These are phyloP conservation scores for Hydnomerulius pinastri DNA, from an alignment of 768 basidiomycete species.

Conservation along the genomic window DNA sequence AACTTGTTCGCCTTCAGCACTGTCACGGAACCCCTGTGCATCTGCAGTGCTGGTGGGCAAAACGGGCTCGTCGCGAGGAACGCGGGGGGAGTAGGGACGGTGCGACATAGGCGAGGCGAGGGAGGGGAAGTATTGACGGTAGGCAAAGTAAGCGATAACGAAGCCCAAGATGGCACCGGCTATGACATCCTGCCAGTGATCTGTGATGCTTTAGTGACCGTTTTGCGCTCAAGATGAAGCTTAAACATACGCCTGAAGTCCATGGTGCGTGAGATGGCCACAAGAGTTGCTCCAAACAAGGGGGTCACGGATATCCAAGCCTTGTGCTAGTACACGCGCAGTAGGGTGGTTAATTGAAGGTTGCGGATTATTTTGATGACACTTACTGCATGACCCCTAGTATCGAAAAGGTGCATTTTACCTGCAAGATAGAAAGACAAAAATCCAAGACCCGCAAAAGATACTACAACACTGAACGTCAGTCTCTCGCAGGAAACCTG, in stretches of 20 bases:
- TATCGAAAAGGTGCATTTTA: conserved; percentile 89
- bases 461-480: conserved; percentile 50
- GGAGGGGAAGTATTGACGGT: conserved; percentile 84
- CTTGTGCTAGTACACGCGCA: conserved; percentile 49
- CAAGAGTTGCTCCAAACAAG: conserved; percentile 72
- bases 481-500: not conserved
- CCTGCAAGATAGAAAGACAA: conserved; percentile 87
- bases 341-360: not conserved
- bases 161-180: conserved; percentile 79
- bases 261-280: conserved; percentile 88
- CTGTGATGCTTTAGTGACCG: conserved; percentile 36
- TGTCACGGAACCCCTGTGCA: conserved; percentile 13
- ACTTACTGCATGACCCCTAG: conserved; percentile 67
- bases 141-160: conserved; percentile 68
- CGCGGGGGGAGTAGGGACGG: conserved; percentile 71
- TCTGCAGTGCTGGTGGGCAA: conserved; percentile 42
- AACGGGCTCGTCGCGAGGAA: conserved; percentile 42
- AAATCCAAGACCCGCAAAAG: conserved; percentile 92
- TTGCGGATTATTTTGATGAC: not conserved
- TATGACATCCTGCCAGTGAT: conserved; percentile 92
- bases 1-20: conserved; percentile 23
- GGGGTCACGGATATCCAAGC: conserved; percentile 85
- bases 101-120: conserved; percentile 64
- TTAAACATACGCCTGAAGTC: conserved; percentile 71
- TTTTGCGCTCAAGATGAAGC: conserved; percentile 9